A percentile compares a stretch with the other conserved stretches of the same genome.
phyloP scores from a whole-genome alignment of 129 eudicot genomes.

The Solidago caesia region DNA sequence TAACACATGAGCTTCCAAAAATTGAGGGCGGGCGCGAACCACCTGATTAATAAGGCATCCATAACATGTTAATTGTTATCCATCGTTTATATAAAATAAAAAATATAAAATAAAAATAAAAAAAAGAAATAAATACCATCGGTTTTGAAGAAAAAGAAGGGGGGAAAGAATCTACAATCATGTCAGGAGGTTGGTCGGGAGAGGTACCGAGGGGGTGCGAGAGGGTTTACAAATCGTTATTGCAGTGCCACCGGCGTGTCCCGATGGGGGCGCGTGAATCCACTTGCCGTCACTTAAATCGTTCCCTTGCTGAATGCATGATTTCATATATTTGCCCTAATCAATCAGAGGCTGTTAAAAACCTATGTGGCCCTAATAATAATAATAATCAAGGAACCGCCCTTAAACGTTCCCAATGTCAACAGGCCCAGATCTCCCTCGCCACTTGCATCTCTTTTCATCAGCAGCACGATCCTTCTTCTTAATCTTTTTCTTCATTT shows the following conservation, averaged over 20 bases:
- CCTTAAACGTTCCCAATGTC: slow-evolving; percentile 90
- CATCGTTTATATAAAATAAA: too few relatives aligned
- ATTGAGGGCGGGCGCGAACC: too few relatives aligned
- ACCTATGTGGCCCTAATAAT: slow-evolving; percentile 44
- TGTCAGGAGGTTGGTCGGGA: slow-evolving; percentile 22
- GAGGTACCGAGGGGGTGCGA: slow-evolving; percentile 47
- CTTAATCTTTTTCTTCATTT: too few relatives aligned
- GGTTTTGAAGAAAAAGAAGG: too few relatives aligned
- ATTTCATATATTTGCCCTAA: slow-evolving; percentile 62
- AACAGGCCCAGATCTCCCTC: slow-evolving; percentile 76
- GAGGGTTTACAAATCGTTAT: slow-evolving; percentile 44
- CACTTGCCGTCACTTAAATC: slow-evolving; percentile 80
- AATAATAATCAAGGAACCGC: slow-evolving; percentile 71
- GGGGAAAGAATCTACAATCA: too few relatives aligned
- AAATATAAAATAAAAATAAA: too few relatives aligned
- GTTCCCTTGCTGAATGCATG: slow-evolving; percentile 67
- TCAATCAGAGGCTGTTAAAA: slow-evolving; percentile 65
- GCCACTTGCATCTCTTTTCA: slow-evolving; percentile 65
- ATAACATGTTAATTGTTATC: too few relatives aligned
- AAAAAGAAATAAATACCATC: too few relatives aligned
- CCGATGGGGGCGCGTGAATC: slow-evolving; percentile 51
- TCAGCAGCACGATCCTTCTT: slow-evolving; percentile 24
- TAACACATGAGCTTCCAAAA: too few relatives aligned
- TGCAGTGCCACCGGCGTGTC: slow-evolving; percentile 63
- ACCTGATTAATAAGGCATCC: too few relatives aligned